Conservation (phyloP, 805 yeast species). For the Ogataea henricii region DNA sequence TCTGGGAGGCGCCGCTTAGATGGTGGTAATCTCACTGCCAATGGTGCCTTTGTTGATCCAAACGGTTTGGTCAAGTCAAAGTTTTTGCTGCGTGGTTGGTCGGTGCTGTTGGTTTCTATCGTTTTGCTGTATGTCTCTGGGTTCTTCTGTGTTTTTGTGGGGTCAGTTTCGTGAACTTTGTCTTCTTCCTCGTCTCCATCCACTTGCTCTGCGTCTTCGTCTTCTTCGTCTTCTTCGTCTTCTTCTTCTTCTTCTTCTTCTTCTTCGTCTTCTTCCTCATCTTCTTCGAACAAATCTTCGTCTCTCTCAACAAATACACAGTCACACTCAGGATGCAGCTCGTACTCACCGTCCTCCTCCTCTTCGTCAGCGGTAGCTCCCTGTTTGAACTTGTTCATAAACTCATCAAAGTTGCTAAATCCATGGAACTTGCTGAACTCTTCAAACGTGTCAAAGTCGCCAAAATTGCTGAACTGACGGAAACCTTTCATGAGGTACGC, state of each 20-base stretch:
- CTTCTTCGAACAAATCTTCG: slow-evolving; percentile 13
- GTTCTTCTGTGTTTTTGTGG: too few relatives aligned
- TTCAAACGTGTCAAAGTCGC: slow-evolving; percentile 25
- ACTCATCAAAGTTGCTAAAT: background rate
- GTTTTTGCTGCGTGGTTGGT: background rate
- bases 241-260: slow-evolving; percentile 15
- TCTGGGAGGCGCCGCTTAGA: slow-evolving; percentile 49
- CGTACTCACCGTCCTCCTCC: slow-evolving; percentile 27
- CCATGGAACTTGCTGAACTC: slow-evolving; percentile 7
- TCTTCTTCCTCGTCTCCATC: too few relatives aligned
- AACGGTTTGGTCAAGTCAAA: slow-evolving; percentile 3
- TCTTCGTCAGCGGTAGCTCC: slow-evolving; percentile 19
- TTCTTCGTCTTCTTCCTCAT: slow-evolving; percentile 12
- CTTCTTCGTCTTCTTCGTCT: slow-evolving; percentile 14
- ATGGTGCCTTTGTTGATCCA: slow-evolving; percentile 19
- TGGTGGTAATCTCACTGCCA: slow-evolving; percentile 38
- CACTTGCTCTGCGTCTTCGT: slow-evolving; percentile 3
- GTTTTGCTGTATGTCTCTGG: too few relatives aligned
- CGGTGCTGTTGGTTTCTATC: too few relatives aligned
- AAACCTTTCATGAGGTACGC: slow-evolving; percentile 14
- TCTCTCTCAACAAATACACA: slow-evolving; percentile 20
- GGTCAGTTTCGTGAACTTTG: too few relatives aligned
- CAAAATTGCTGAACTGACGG: slow-evolving; percentile 28
- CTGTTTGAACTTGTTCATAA: slow-evolving; percentile 19
- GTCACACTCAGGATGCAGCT: slow-evolving; percentile 39